A percentile compares a stretch with the other conserved stretches of the same genome.
These are phyloP conservation scores for Xerocomus spinulosus DNA, from an alignment of 768 basidiomycete genomes.

Conservation along the genomic window DNA sequence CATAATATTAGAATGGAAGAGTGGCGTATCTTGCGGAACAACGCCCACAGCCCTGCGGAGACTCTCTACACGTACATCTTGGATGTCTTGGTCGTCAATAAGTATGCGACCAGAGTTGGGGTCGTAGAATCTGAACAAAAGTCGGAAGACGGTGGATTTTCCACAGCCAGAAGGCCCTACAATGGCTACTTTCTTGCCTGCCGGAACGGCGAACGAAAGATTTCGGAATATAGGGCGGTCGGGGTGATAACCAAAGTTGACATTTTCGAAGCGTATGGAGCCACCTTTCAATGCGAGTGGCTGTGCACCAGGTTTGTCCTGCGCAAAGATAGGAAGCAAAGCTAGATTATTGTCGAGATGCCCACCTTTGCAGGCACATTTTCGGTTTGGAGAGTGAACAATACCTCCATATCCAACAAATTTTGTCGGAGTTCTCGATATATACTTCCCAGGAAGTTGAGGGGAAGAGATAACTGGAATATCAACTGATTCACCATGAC, in stretches of 20 bases:
- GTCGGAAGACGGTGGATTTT: conserved; percentile 93
- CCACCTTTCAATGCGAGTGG: conserved; percentile 74
- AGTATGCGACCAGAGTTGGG: conserved; percentile 75
- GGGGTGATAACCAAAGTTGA: conserved; percentile 89
- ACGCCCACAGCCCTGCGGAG: conserved; percentile 80
- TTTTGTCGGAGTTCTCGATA: conserved; percentile 97
- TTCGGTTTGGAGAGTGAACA: conserved; percentile 85
- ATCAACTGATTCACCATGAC: conserved; percentile 99
- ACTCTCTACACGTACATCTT: conserved; percentile 62
- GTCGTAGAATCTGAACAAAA: conserved; percentile 93
- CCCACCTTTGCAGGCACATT: conserved; percentile 64
- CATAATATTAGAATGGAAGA: conserved; percentile 94
- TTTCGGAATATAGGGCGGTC: conserved; percentile 86
- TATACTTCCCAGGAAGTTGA: conserved; percentile 96
- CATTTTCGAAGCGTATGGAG: conserved; percentile 88
- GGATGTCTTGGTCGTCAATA: conserved; percentile 85
- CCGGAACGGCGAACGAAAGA: conserved; percentile 87
- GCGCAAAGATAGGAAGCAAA: neutral
- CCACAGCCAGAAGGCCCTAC: conserved; percentile 97
- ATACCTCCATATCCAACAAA: conserved; percentile 92
- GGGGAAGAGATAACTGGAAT: conserved; percentile 92
- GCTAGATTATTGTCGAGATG: neutral
- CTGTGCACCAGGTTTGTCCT: conserved; percentile 69
- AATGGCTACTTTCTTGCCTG: conserved; percentile 94
- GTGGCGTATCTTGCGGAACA: conserved; percentile 96